phyloP scores from a whole-genome alignment of 257 asterid genomes.

The Nicotiana obtusifolia region DNA sequence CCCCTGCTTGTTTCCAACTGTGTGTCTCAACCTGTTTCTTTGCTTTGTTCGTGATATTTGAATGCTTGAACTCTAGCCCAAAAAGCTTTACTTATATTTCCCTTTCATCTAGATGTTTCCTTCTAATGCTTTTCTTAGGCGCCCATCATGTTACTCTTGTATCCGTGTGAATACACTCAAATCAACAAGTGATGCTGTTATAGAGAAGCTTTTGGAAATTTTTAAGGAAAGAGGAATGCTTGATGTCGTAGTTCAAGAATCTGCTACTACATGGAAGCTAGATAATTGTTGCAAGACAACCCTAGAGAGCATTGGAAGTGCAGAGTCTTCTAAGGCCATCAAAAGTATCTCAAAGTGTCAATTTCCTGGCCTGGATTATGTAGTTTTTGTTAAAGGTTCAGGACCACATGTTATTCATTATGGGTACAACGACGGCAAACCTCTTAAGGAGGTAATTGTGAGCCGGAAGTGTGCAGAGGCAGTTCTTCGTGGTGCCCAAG shows the following conservation, averaged over 20 bases:
- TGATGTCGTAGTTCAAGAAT: slow-evolving; percentile 20
- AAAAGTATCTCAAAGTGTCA: slow-evolving; percentile 52
- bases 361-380: slow-evolving; percentile 64
- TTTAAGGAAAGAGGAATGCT: slow-evolving; percentile 42
- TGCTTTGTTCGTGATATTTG: neutral
- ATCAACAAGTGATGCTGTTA: slow-evolving; percentile 59
- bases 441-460: slow-evolving; percentile 85
- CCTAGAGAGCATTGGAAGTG: slow-evolving; percentile 10
- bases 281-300: slow-evolving; percentile 20
- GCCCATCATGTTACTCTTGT: slow-evolving; percentile 90
- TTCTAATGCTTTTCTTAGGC: slow-evolving; percentile 41
- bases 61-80: neutral
- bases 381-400: slow-evolving; percentile 69
- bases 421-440: slow-evolving; percentile 40
- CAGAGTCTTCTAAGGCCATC: slow-evolving; percentile 9
- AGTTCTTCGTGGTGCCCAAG: slow-evolving; percentile 99
- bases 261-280: slow-evolving; percentile 7
- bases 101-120: neutral
- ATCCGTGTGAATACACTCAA: slow-evolving; percentile 76
- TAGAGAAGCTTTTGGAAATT: slow-evolving; percentile 53
- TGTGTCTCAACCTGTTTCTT: neutral
- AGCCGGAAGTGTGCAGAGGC: slow-evolving; percentile 99
- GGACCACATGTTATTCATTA: slow-evolving; percentile 85
- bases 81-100: neutral
- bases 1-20: too few species aligned